Evolutionary conservation across 495 filamentous ascomycete genomes (phyloP).

Genomic region (Sordaria brevicollis): DNA sequence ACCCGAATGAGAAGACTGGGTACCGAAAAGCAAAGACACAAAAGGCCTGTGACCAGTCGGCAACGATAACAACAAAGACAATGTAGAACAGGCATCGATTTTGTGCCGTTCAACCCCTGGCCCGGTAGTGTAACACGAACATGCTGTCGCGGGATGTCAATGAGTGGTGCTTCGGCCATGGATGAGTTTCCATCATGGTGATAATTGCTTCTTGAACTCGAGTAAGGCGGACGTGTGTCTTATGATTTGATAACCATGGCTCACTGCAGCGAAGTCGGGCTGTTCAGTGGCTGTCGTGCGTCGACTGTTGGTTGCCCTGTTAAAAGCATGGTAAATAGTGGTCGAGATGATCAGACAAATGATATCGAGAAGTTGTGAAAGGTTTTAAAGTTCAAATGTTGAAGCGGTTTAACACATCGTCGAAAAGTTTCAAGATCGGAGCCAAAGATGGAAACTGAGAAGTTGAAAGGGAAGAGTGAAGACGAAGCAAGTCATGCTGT

Average conservation of each 20-base stretch:
- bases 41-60: background rate
- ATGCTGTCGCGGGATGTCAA: background rate
- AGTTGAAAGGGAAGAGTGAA: no score
- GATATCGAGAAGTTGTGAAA: background rate
- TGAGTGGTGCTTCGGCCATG: background rate
- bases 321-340: background rate
- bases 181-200: background rate
- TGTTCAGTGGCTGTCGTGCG: background rate
- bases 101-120: background rate
- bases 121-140: background rate
- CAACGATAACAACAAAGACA: background rate
- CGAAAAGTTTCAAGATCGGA: no score
- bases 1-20: background rate
- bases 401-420: no score
- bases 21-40: background rate
- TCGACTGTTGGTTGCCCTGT: background rate
- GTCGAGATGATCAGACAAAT: background rate
- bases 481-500: no score
- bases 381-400: background rate
- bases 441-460: no score
- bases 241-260: background rate
- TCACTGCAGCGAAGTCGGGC: background rate
- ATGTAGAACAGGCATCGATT: background rate
- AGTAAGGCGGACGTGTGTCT: background rate
- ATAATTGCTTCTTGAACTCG: background rate